These are phyloP conservation scores for Jasminum sambac DNA, from an alignment of 257 asterid species.

Conservation along the genomic window DNA sequence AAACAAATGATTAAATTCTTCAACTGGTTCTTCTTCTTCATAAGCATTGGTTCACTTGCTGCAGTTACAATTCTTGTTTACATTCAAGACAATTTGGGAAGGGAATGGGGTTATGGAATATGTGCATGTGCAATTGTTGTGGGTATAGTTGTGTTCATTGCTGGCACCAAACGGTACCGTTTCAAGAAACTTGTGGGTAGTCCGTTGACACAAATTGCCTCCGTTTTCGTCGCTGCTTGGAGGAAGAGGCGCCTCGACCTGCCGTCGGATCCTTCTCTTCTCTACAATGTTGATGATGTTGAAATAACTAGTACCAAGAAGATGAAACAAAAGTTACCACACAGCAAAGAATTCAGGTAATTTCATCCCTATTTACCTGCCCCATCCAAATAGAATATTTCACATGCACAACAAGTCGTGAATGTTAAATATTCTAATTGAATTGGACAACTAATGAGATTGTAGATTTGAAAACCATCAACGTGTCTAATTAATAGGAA, in stretches of 20 bases:
- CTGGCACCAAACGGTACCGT: constrained; percentile 68
- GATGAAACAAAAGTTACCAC: constrained; percentile 61
- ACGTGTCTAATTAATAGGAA: background rate
- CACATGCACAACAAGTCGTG: no score
- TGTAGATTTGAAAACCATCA: no score
- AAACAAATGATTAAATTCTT: constrained; percentile 72
- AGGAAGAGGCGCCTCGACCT: constrained; percentile 46
- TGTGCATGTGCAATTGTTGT: constrained; percentile 69
- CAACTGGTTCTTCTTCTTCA: constrained; percentile 90
- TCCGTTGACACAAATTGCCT: constrained; percentile 73
- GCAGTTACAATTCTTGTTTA: constrained; percentile 82
- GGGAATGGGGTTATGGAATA: constrained; percentile 84
- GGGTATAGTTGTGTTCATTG: constrained; percentile 51
- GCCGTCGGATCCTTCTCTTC: constrained; percentile 56
- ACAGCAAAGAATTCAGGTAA: constrained; percentile 79
- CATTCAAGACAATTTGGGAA: constrained; percentile 74
- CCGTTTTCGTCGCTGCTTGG: constrained; percentile 71
- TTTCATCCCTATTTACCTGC: no score
- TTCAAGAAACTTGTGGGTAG: constrained; percentile 77
- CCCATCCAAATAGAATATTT: no score
- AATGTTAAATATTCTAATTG: no score
- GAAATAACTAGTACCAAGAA: constrained; percentile 17
- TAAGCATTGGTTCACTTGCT: constrained; percentile 64
- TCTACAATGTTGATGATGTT: constrained; percentile 50
- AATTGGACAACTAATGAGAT: no score